Base-by-base conservation (phyloP, 2,329 filamentous ascomycete species). In the Beauveria sp. region DNA sequence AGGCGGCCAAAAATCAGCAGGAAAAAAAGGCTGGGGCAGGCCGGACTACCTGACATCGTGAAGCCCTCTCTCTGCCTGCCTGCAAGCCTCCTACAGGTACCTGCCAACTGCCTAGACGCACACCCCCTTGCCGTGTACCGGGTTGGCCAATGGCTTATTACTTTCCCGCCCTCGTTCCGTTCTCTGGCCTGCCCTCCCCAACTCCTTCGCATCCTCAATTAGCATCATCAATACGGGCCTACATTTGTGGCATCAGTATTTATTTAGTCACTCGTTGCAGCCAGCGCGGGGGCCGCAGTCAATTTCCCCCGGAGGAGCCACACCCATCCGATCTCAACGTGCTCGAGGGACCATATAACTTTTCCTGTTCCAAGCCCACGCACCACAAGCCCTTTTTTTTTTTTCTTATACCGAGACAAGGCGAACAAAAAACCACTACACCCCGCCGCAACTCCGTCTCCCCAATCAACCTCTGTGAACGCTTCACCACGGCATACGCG, bases 321-420 rank as follows among this genome's bases (percentile, higher is more conserved):
- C 40, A 44, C 26, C 58, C 43, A 60, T 40, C 50, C 50, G 58
- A 60, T 60, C 58, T 54, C n/a, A 24, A 28, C 26, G 24, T 59
- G n/a, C n/a, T 47, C 12, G 47, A 43, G 56, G 56, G 56, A 59
- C 56, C 48, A 59, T 57, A 46, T 48, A 48, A n/a, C 10, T 51
- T 34, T 52, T 59, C 37, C 34, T 44, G 30, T 48, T 48, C 37
- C 22, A 18, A 3, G 18, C 34, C 46, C 47, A 46, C 43, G 50
- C 28, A 41, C 53, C 30, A 37, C 43, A 26, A 37, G 18, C 18
- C 24, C 20, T 48, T 48, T 58, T 60, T 54, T 60, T 54, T 51
- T 55, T 62, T 43, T 30, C 26, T 55, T 68, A 65, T 64, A 61
- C 65, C 67, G 52, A 58, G 47, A 56, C 60, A 57, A 52, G 54